These are phyloP conservation scores for Termitomyces sp. DNA, from an alignment of 768 basidiomycete genomes.

Conservation along the genomic window DNA sequence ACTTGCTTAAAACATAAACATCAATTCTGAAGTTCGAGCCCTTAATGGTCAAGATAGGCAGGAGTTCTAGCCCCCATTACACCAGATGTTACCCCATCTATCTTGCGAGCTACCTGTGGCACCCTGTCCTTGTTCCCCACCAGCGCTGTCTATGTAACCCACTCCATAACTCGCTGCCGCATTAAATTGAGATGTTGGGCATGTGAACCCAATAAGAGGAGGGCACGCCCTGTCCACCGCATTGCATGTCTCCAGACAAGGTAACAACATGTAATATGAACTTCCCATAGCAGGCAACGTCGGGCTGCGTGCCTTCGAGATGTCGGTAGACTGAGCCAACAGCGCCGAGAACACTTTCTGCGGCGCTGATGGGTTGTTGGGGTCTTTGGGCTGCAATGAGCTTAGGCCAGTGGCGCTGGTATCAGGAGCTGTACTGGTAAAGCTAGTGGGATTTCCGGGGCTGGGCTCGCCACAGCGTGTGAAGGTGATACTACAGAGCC, in stretches of 20 bases:
- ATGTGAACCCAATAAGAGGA: constrained; percentile 60
- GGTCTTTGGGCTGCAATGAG: constrained; percentile 18
- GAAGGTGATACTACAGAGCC: constrained; percentile 72
- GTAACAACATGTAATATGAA: constrained; percentile 58
- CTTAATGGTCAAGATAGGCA: background rate
- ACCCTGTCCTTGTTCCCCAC: constrained; percentile 43
- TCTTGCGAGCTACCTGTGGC: constrained; percentile 53
- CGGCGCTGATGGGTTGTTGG: constrained; percentile 11
- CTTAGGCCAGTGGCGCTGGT: constrained; percentile 26
- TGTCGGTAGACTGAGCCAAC: constrained; percentile 32
- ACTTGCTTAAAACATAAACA: background rate
- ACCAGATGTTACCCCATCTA: constrained; percentile 74
- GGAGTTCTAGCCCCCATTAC: constrained; percentile 31
- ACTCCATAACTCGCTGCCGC: constrained; percentile 69
- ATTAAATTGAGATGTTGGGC: constrained; percentile 57
- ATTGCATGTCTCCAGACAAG: constrained; percentile 77
- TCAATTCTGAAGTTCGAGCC: background rate
- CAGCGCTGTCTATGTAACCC: constrained; percentile 59
- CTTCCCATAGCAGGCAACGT: constrained; percentile 37
- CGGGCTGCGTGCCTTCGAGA: constrained; percentile 35
- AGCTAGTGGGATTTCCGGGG: constrained; percentile 24
- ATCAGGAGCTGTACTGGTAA: constrained; percentile 24
- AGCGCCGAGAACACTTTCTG: constrained; percentile 44
- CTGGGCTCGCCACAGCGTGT: constrained; percentile 66
- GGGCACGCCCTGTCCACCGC: constrained; percentile 75